These are phyloP conservation scores for Serendipita sp. DNA, from an alignment of 768 basidiomycete species.

Conservation along the genomic window DNA sequence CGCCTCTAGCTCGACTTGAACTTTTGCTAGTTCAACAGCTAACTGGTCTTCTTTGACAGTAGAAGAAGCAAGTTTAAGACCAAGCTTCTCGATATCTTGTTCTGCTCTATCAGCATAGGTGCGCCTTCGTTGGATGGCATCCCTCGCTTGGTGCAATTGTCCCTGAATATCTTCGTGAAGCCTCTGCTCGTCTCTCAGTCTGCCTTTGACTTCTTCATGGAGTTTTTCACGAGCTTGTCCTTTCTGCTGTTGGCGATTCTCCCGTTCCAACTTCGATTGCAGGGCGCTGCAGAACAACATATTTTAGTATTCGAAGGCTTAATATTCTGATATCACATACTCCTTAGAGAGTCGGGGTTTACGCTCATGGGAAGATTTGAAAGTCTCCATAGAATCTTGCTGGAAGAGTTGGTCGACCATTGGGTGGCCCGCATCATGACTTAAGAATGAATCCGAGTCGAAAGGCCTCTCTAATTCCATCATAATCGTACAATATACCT, in stretches of 20 bases:
- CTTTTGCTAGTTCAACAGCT: background rate
- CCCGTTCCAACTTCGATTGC: background rate
- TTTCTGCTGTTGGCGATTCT: background rate
- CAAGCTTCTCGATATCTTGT: background rate
- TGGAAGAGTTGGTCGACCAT: background rate
- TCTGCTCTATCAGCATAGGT: background rate
- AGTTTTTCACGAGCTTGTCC: background rate
- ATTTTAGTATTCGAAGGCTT: background rate
- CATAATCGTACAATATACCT: background rate
- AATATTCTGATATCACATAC: background rate
- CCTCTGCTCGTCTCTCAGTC: background rate
- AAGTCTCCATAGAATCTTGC: slow-evolving; percentile 4
- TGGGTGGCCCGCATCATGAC: background rate
- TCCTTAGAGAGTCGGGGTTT: background rate
- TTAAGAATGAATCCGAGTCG: background rate
- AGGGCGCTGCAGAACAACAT: background rate
- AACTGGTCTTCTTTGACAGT: background rate
- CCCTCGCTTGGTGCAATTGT: background rate
- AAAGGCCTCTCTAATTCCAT: background rate
- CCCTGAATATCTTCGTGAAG: background rate
- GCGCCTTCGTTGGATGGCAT: background rate
- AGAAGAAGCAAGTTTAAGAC: background rate
- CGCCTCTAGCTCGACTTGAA: background rate
- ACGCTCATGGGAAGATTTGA: background rate
- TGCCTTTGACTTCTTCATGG: background rate